These are phyloP conservation scores for Zanthoxylum bungeanum DNA, from an alignment of 345 rosid species.

Conservation along the genomic window DNA sequence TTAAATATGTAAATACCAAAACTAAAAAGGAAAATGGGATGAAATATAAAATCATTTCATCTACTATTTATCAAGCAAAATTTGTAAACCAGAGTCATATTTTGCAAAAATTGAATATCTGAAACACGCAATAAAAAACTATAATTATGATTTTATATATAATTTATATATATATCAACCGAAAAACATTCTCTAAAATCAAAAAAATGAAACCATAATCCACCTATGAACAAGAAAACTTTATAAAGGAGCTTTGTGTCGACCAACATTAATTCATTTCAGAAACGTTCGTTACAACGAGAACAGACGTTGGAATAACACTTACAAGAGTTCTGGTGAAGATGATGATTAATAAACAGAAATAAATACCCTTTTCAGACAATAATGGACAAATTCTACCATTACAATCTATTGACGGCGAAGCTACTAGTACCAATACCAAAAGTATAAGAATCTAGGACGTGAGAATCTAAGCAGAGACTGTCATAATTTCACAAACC, in stretches of 20 bases:
- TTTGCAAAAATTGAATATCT: too few species aligned
- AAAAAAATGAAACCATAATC: neutral
- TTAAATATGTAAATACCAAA: too few species aligned
- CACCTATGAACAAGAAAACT: neutral
- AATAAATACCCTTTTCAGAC: neutral
- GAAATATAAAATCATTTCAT: too few species aligned
- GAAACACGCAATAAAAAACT: too few species aligned
- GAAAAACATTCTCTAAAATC: neutral
- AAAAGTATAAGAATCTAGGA: neutral
- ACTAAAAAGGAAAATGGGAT: too few species aligned
- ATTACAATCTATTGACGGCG: neutral
- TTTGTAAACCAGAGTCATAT: too few species aligned
- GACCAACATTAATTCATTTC: constrained; percentile 6
- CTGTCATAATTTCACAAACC: constrained; percentile 9
- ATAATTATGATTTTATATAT: too few species aligned
- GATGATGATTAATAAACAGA: neutral
- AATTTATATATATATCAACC: too few species aligned
- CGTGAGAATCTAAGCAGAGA: too few species aligned
- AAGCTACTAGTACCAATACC: neutral
- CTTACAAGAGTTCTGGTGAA: neutral
- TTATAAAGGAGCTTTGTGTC: neutral
- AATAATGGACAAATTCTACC: neutral
- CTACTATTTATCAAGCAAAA: too few species aligned
- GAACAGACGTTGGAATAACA: neutral
- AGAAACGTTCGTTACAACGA: constrained; percentile 8